Conservation (phyloP, 2,329 filamentous ascomycete genomes). For the Paecilomyces dactylethromorphus region DNA sequence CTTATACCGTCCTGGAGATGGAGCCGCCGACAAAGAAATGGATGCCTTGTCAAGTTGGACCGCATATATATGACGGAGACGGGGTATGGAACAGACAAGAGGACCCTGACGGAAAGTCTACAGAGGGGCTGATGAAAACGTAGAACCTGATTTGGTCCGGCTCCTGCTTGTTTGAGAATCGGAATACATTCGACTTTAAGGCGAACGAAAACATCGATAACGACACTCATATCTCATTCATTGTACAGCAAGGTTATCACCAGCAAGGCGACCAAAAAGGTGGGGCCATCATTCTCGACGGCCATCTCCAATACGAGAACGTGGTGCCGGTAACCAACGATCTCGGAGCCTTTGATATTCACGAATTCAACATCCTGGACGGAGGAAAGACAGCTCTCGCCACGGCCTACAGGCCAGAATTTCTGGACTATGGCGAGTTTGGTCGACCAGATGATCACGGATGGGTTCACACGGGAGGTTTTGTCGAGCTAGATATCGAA, state of each 20-base stretch:
- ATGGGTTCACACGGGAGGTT: conserved; percentile 22
- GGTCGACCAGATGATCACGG: conserved; percentile 18
- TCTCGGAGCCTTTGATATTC: conserved; percentile 26
- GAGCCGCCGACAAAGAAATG: conserved; percentile 18
- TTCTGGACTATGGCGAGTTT: conserved; percentile 16
- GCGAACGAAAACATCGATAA: conserved; percentile 39
- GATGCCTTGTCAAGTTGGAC: conserved; percentile 39
- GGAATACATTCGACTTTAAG: conserved; percentile 42
- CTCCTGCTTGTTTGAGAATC: conserved; percentile 40
- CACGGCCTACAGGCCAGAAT: conserved; percentile 13
- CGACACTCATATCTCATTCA: conserved; percentile 42
- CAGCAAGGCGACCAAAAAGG: conserved; percentile 37
- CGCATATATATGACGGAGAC: conserved; percentile 45
- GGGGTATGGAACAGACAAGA: conserved; percentile 22
- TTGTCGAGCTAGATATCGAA: conserved; percentile 25
- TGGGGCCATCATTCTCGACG: conserved; percentile 42
- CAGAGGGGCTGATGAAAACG: neutral
- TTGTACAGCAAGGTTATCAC: conserved; percentile 20
- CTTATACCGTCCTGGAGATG: conserved; percentile 27
- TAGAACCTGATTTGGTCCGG: conserved; percentile 44
- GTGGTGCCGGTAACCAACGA: conserved; percentile 25
- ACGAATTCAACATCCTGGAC: conserved; percentile 31
- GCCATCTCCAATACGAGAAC: conserved; percentile 38
- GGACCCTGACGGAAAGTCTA: neutral
- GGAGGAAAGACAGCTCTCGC: conserved; percentile 24